These are phyloP conservation scores for Eragrostis nindensis DNA, from an alignment of 176 grass and related monocot genomes.

Conservation along the genomic window DNA sequence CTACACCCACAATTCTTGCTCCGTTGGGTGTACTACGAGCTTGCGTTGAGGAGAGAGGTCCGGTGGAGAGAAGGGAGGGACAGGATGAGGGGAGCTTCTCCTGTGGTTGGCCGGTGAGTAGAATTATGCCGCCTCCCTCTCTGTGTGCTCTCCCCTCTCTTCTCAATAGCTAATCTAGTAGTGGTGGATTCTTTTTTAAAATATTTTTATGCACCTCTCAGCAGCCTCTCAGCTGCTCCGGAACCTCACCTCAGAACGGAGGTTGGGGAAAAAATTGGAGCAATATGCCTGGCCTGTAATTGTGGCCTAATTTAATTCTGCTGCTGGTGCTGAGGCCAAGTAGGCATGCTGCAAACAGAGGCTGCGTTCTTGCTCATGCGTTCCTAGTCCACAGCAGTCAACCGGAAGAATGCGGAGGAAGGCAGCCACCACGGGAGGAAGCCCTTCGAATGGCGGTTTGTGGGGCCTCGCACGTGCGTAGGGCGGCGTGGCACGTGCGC, in stretches of 20 bases:
- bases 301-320: conserved; percentile 18
- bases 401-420: conserved; percentile 21
- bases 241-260: background rate
- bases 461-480: conserved; percentile 35
- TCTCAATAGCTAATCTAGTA: conserved; percentile 43
- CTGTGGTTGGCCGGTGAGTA: conserved; percentile 54
- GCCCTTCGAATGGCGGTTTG: conserved; percentile 40
- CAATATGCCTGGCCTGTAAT: conserved; percentile 17
- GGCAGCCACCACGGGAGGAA: conserved; percentile 34
- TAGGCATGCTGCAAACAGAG: background rate
- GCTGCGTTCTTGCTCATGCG: conserved; percentile 38
- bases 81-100: conserved; percentile 31
- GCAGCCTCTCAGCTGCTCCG: conserved; percentile 30
- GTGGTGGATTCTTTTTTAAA: conserved; percentile 59
- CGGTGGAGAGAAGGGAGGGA: conserved; percentile 31
- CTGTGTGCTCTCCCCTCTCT: background rate
- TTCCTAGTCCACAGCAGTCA: conserved; percentile 28
- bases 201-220: conserved; percentile 37
- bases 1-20: conserved; percentile 30
- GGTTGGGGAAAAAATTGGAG: background rate
- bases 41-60: background rate
- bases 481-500: conserved; percentile 57
- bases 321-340: conserved; percentile 13
- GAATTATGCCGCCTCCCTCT: conserved; percentile 44
- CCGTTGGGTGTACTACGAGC: background rate